phyloP scores from a whole-genome alignment of 257 asterid species.

The Solanum medicagineum region DNA sequence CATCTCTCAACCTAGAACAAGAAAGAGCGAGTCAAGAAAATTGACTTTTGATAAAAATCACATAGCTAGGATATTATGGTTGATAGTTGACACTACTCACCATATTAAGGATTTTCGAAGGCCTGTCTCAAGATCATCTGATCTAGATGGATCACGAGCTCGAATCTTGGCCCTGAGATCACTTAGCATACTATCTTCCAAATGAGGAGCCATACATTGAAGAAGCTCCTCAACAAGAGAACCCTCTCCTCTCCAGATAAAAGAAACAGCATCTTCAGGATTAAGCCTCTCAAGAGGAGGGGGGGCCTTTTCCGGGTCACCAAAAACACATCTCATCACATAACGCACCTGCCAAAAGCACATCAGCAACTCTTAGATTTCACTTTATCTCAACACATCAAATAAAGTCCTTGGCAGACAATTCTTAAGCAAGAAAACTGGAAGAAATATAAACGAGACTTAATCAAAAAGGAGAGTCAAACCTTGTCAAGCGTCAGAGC shows the following conservation, averaged over 20 bases:
- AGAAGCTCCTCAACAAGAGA: slow-evolving; percentile 85
- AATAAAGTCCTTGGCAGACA: neutral
- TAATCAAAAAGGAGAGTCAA: neutral
- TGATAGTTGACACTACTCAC: slow-evolving; percentile 29
- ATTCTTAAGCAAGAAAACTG: neutral
- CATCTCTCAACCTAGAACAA: slow-evolving; percentile 86
- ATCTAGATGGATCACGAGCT: slow-evolving; percentile 78
- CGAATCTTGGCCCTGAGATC: slow-evolving; percentile 69
- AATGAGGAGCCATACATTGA: slow-evolving; percentile 72
- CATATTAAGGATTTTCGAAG: slow-evolving; percentile 80
- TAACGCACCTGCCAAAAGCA: slow-evolving; percentile 67
- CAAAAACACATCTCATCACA: slow-evolving; percentile 89
- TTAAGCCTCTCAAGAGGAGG: slow-evolving; percentile 91
- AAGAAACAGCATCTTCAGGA: slow-evolving; percentile 60
- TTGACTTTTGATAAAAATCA: neutral
- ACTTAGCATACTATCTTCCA: slow-evolving; percentile 51
- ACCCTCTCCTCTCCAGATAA: slow-evolving; percentile 85
- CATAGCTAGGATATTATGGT: neutral
- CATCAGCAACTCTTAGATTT: neutral
- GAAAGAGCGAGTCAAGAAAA: slow-evolving; percentile 1
- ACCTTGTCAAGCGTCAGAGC: slow-evolving; percentile 98
- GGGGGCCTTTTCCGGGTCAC: slow-evolving; percentile 89
- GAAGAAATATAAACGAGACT: neutral
- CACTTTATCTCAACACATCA: neutral
- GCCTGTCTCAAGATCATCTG: slow-evolving; percentile 42